Evolutionary conservation across 2,329 filamentous ascomycete species (phyloP).

Genomic region (Chalara sp.): DNA sequence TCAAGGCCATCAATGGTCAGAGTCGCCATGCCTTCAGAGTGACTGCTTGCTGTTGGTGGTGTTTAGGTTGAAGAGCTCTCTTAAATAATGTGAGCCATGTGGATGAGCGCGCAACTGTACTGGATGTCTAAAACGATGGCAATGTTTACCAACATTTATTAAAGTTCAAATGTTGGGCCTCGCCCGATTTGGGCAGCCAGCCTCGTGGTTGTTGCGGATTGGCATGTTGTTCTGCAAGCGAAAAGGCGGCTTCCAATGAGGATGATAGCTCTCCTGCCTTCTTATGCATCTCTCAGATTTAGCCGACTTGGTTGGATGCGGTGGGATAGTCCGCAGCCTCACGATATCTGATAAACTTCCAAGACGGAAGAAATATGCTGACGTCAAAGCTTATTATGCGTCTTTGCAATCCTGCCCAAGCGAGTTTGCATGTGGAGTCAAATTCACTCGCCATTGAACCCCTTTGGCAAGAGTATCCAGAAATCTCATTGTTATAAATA

Average conservation of each 20-base stretch:
- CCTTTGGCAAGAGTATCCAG: no score
- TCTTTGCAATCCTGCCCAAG: no score
- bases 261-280: background rate
- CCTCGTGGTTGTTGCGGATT: background rate
- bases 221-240: background rate
- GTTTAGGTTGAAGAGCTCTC: background rate
- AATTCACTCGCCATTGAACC: no score
- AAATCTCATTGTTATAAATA: no score
- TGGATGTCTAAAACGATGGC: background rate
- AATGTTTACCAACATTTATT: background rate
- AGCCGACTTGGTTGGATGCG: background rate
- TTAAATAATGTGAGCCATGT: background rate
- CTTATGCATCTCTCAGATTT: background rate
- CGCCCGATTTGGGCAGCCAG: background rate
- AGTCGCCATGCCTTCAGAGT: constrained; percentile 1
- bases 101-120: background rate
- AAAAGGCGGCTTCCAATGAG: background rate
- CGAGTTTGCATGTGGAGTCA: no score
- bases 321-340: background rate
- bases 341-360: background rate
- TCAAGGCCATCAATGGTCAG: constrained; percentile 1
- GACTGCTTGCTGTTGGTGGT: background rate
- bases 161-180: background rate
- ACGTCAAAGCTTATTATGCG: no score
- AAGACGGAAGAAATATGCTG: background rate